Conservation (phyloP, 495 filamentous ascomycete species). For the Chaetomium tenue region DNA sequence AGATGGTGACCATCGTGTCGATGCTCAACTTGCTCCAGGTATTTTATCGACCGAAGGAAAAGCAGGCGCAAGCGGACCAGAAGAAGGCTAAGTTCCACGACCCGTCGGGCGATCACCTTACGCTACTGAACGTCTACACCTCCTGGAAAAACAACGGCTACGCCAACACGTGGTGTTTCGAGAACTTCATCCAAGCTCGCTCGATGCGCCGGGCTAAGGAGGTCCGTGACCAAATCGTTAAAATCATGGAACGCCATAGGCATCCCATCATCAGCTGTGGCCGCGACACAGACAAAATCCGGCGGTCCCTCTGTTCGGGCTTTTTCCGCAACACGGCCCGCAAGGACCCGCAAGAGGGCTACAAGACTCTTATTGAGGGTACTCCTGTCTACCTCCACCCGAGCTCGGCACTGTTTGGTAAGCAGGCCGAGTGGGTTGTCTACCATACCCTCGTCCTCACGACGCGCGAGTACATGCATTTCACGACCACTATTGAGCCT, state of each 20-base stretch:
- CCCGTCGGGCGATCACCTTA: constrained; percentile 89
- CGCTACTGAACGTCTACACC: constrained; percentile 94
- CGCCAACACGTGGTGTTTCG: constrained; percentile 87
- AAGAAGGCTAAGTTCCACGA: constrained; percentile 98
- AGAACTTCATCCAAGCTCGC: constrained; percentile 95
- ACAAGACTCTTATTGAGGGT: constrained; percentile 93
- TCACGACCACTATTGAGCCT: constrained; percentile 85
- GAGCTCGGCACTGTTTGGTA: constrained; percentile 85
- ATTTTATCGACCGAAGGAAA: constrained; percentile 95
- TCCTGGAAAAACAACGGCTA: constrained; percentile 82
- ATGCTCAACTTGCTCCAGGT: constrained; percentile 85
- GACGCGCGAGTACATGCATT: constrained; percentile 97
- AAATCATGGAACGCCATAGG: constrained; percentile 87
- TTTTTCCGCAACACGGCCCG: constrained; percentile 95
- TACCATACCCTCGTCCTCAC: constrained; percentile 88
- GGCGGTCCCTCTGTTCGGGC: constrained; percentile 87
- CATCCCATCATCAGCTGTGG: constrained; percentile 81
- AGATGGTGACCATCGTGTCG: constrained; percentile 90
- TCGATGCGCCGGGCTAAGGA: constrained; percentile 86
- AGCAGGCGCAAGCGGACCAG: constrained; percentile 91
- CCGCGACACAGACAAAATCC: constrained; percentile 78
- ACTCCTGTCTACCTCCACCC: constrained; percentile 96
- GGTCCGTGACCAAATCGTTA: constrained; percentile 84
- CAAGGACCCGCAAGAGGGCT: constrained; percentile 94
- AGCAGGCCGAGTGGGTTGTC: constrained; percentile 92